Percentiles rank a stretch among this genome's conserved stretches.
phyloP scores from a whole-genome alignment of 2,329 filamentous ascomycete genomes.

The Acarospora socialis region DNA sequence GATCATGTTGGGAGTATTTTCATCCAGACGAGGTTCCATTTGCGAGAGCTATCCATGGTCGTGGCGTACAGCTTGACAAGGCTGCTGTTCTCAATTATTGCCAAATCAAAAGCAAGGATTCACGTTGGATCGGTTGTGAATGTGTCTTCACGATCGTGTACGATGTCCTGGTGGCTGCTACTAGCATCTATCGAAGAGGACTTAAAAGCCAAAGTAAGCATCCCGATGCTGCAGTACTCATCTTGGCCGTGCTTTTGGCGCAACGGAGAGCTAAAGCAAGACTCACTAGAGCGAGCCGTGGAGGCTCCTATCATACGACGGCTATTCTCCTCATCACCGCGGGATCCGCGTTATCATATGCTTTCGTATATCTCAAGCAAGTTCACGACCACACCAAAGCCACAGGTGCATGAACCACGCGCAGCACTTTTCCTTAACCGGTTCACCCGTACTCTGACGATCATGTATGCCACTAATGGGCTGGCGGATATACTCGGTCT shows the following conservation, averaged over 20 bases:
- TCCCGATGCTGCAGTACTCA: background rate
- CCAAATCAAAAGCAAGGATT: slow-evolving; percentile 52
- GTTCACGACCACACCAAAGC: slow-evolving; percentile 41
- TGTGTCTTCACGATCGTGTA: slow-evolving; percentile 84
- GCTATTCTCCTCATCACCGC: slow-evolving; percentile 66
- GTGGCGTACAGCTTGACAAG: slow-evolving; percentile 65
- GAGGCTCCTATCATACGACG: slow-evolving; percentile 67
- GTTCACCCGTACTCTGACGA: slow-evolving; percentile 65
- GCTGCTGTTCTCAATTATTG: slow-evolving; percentile 74
- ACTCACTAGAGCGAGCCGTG: slow-evolving; percentile 63
- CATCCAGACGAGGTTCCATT: slow-evolving; percentile 67
- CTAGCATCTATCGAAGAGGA: slow-evolving; percentile 58
- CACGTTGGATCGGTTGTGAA: slow-evolving; percentile 65
- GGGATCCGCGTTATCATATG: slow-evolving; percentile 82
- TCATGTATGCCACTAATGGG: slow-evolving; percentile 76
- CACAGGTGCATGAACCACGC: slow-evolving; percentile 58
- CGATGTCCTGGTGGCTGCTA: slow-evolving; percentile 74
- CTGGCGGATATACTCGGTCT: slow-evolving; percentile 64
- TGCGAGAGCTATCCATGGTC: slow-evolving; percentile 56
- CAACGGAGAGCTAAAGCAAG: too few relatives aligned
- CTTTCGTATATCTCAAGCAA: slow-evolving; percentile 71
- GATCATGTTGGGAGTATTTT: slow-evolving; percentile 74
- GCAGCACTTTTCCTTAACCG: slow-evolving; percentile 76
- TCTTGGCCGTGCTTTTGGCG: too few relatives aligned
- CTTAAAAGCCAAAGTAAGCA: slow-evolving; percentile 58